Base-by-base conservation (phyloP, 257 asterid genomes). In the Cordia subcordata region DNA sequence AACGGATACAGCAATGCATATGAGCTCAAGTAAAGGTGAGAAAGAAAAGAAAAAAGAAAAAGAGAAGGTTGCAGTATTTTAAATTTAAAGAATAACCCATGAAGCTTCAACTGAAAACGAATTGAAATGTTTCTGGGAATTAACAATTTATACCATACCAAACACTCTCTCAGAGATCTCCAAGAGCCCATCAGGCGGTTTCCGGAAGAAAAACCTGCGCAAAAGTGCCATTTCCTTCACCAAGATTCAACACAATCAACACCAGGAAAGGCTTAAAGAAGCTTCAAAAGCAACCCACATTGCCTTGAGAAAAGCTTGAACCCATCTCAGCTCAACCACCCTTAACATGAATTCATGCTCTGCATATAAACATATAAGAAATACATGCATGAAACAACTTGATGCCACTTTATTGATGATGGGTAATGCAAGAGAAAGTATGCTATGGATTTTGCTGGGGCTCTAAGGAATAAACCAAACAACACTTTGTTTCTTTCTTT, bases 141-240 rank as follows among this genome's bases (percentile, higher is more conserved):
- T 35, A 57, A 45, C 53, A 35, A 59, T 19, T 2, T 33, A 20
- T 19, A 33, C 57, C 73, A 58, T 72, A 72, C 78, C 78, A 67
- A 62, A 72, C 13, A 72, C 70, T 68, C 78, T 72, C 54, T 72
- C 77, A 45, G 73, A 58, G 45, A 72, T 64, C 73, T 72, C 78
- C 66, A 58, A 50, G 19, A 62, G 67, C 58, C 73, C 68, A 32
- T 72, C 73, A 21, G 77, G 77, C 5, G 73, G 70, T 63, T 62
- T 72, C 70, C 77, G 47, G 57, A 57, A 62, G 73, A 72, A 67
- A 53, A 67, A 53, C 70, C 63, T 62, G 54, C 70, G 69, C 13
- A 66, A 62, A 62, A 67, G 73, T 11, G 73, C 66, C 77, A 72
- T 72, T 23, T 20, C 21, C 16, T 53, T 20, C 57, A 13, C 72